A percentile compares a stretch with the other conserved stretches of the same genome.
Evolutionary conservation across 768 basidiomycete species (phyloP).

Genomic region (Leccinum broughii): DNA sequence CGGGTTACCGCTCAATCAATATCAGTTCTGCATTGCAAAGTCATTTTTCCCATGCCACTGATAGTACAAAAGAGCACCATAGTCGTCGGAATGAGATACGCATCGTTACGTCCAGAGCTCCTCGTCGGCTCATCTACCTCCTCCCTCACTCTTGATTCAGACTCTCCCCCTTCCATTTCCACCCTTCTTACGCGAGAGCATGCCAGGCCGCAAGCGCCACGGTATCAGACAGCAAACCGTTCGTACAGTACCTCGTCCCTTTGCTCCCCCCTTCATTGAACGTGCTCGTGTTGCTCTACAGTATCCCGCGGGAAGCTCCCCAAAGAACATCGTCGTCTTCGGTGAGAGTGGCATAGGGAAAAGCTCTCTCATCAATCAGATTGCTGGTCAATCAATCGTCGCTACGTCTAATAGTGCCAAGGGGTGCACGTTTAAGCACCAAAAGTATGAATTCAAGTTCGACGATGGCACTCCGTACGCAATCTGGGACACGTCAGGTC

Average conservation of each 20-base stretch:
- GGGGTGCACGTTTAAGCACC: conserved; percentile 37
- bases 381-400: conserved; percentile 40
- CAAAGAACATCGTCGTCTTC: conserved; percentile 30
- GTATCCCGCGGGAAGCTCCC: conserved; percentile 9
- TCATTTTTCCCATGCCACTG: no score
- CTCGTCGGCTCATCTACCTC: neutral
- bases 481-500: conserved; percentile 42
- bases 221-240: conserved; percentile 7
- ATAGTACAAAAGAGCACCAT: conserved; percentile 21
- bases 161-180: no score
- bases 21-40: no score
- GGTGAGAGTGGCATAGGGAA: conserved; percentile 37
- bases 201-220: conserved; percentile 23
- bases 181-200: neutral
- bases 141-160: no score
- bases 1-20: no score
- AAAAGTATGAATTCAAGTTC: conserved; percentile 29
- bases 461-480: conserved; percentile 21
- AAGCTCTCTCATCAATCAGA: conserved; percentile 45
- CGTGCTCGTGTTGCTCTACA: conserved; percentile 12
- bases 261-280: neutral
- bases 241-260: conserved; percentile 8
- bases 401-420: conserved; percentile 33
- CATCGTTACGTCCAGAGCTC: conserved; percentile 4
- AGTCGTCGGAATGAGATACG: conserved; percentile 5